These are phyloP conservation scores for Glutinoglossum americanum DNA, from an alignment of 495 filamentous ascomycete genomes.

Conservation along the genomic window DNA sequence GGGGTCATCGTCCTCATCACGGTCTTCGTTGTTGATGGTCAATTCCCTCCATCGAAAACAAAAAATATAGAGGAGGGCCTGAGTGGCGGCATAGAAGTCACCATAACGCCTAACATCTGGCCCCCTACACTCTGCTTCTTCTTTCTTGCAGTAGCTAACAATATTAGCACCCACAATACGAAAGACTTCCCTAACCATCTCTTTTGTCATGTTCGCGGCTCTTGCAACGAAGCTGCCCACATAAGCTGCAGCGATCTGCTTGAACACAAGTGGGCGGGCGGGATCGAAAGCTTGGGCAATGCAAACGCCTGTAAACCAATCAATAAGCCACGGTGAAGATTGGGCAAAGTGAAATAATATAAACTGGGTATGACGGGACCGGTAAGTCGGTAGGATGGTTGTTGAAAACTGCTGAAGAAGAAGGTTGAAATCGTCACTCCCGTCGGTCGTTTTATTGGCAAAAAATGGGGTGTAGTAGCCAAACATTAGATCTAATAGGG, in stretches of 20 bases:
- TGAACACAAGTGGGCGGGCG: conserved; percentile 38
- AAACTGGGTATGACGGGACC: conserved; percentile 72
- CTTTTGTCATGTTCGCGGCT: conserved; percentile 54
- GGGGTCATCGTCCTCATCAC: conserved; percentile 28
- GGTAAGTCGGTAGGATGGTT: conserved; percentile 73
- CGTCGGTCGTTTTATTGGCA: conserved; percentile 22
- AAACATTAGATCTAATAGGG: conserved; percentile 79
- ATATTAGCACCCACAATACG: conserved; percentile 52
- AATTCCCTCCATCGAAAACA: conserved; percentile 96
- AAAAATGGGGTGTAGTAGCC: conserved; percentile 55
- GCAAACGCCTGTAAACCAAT: conserved; percentile 61
- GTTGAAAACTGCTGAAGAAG: conserved; percentile 62
- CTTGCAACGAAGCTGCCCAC: conserved; percentile 81
- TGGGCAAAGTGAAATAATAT: conserved; percentile 88
- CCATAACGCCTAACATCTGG: conserved; percentile 68
- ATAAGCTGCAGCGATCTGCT: conserved; percentile 76
- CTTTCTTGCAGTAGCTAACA: conserved; percentile 36
- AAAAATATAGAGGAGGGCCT: conserved; percentile 84
- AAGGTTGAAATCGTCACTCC: conserved; percentile 32
- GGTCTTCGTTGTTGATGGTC: conserved; percentile 31
- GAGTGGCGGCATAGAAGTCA: conserved; percentile 72
- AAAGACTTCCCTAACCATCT: conserved; percentile 57
- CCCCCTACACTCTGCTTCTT: conserved; percentile 47
- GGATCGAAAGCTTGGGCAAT: conserved; percentile 45
- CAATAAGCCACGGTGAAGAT: conserved; percentile 45